Evolutionary conservation across 2,329 filamentous ascomycete species (phyloP).

Genomic region (Pseudofabraea citricarpa): DNA sequence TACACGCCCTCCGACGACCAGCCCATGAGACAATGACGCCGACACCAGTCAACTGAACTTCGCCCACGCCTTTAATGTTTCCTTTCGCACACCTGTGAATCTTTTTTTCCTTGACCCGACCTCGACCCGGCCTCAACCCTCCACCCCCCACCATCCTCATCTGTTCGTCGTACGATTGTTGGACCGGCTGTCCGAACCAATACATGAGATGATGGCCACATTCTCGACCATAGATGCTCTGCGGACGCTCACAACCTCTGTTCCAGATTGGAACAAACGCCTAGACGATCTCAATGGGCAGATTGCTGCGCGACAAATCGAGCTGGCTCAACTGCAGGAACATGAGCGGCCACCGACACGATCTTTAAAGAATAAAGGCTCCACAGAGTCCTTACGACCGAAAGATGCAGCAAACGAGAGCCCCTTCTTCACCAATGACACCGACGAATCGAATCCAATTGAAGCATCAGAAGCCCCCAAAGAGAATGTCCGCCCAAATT

Average conservation of each 20-base stretch:
- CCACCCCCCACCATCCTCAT: not conserved
- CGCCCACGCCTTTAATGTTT: too few species aligned
- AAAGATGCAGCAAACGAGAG: conserved; percentile 22
- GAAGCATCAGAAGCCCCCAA: not conserved
- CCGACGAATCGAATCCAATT: conserved; percentile 11
- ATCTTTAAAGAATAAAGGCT: conserved; percentile 29
- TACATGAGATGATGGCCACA: not conserved
- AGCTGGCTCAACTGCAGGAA: conserved; percentile 46
- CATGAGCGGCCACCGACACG: conserved; percentile 28
- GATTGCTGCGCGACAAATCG: conserved; percentile 56
- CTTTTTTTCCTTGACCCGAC: too few species aligned
- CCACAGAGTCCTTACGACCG: conserved; percentile 27
- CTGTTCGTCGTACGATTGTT: not conserved
- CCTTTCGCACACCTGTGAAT: too few species aligned
- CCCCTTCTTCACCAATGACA: conserved; percentile 10
- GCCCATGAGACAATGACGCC: too few species aligned
- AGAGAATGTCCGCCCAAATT: conserved; percentile 7
- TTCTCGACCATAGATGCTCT: conserved; percentile 45
- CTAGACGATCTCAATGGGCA: conserved; percentile 57
- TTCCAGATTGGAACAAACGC: conserved; percentile 55
- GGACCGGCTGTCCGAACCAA: not conserved
- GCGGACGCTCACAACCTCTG: conserved; percentile 46
- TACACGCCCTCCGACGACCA: too few species aligned
- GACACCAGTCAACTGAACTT: too few species aligned
- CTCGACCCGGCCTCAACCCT: too few species aligned